Evolutionary conservation across 768 basidiomycete genomes (phyloP), one percentile per base, ranked within the genome.

Genomic region (Lenzites betulinus): DNA sequence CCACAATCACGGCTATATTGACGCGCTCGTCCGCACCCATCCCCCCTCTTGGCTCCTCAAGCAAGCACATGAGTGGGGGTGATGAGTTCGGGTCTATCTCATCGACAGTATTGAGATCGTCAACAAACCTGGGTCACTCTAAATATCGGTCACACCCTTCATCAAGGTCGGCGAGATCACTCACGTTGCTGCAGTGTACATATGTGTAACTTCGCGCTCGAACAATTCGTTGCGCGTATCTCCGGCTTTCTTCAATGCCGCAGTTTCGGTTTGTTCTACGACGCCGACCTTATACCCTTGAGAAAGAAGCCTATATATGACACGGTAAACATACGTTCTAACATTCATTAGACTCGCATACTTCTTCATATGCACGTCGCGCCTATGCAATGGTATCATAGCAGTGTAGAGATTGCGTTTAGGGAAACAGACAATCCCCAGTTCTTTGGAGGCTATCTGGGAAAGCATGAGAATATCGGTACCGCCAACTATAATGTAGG

Each of bases 141-240:
- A 30, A 44, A 43, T n/a, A n/a, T 23, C 30, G 44, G 36, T 36
- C 15, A 25, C 1, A 23, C 2, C 22, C 20, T 16, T 51, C 12
- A 36, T 13, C 38, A 13, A 15, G 33, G 33, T 48, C 26, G 25
- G 25, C 18, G 5, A 25, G 42, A 30, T 2, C 4, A 78, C 92
- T 65, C 71, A 94, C 92, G 93, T 96, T 30, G 92, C 84, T 28
- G 92, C 85, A 26, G 95, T 96, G 64, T 91, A 96, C 38, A 96
- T 73, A 64, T 89, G 82, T 0, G 88, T 88, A 11, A 98, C 69
- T 68, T 85, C 80, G 39, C 93, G 81, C 23, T 85, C 83, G 67
- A 95, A 96, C 0, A 86, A 83, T 0, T 81, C 79, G 64, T 87
- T 89, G 53, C 85, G 82, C 61, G 86, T 93, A 60, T 90, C 88